phyloP scores from a whole-genome alignment of 495 filamentous ascomycete genomes.

The Talaromyces wortmannii region DNA sequence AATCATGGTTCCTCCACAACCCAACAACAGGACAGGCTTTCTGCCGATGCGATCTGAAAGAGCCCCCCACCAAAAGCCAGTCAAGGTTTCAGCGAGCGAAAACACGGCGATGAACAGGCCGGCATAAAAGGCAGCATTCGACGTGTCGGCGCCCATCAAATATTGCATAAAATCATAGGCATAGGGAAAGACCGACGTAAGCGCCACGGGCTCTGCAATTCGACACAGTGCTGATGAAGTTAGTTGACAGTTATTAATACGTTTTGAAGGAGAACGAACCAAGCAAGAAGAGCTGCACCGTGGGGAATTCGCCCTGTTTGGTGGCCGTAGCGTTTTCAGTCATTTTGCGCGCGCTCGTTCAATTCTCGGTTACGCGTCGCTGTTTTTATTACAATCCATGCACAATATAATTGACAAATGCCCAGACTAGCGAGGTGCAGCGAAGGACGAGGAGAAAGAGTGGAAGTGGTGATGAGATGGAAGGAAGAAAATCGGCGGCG shows the following conservation, averaged over 20 bases:
- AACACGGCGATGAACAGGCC: constrained; percentile 83
- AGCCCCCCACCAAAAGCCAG: constrained; percentile 78
- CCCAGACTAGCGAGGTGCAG: too few species aligned
- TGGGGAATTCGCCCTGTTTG: constrained; percentile 54
- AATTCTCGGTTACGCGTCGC: background rate
- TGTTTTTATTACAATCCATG: too few species aligned
- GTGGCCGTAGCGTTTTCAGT: background rate
- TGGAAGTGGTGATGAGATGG: too few species aligned
- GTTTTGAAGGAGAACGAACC: constrained; percentile 37
- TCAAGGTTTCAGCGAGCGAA: constrained; percentile 68
- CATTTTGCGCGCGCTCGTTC: background rate
- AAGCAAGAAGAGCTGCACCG: constrained; percentile 65
- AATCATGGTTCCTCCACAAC: constrained; percentile 71
- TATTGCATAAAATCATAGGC: constrained; percentile 74
- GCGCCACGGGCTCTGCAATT: constrained; percentile 79
- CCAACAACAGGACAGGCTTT: constrained; percentile 74
- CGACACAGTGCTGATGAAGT: constrained; percentile 54
- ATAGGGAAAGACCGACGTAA: constrained; percentile 83
- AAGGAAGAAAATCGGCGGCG: too few species aligned
- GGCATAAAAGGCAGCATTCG: constrained; percentile 73
- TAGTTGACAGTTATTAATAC: constrained; percentile 9
- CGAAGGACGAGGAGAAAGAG: too few species aligned
- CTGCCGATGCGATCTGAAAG: constrained; percentile 79
- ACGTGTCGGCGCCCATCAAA: constrained; percentile 57
- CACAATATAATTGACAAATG: too few species aligned